Percentiles rank a stretch among this genome's conserved stretches.
These are phyloP conservation scores for Plantago major DNA, from an alignment of 257 asterid genomes.

Conservation along the genomic window DNA sequence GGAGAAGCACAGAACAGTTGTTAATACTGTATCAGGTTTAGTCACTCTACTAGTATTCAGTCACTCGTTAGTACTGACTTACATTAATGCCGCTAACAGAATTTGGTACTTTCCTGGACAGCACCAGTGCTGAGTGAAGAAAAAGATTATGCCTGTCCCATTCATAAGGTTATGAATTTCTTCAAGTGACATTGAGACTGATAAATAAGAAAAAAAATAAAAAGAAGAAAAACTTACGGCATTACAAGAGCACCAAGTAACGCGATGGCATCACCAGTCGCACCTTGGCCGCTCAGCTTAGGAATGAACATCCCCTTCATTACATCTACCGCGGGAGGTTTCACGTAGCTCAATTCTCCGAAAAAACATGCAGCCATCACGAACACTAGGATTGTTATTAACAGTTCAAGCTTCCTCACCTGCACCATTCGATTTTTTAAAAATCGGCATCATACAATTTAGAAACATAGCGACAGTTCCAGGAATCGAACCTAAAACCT, in stretches of 20 bases:
- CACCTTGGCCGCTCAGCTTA: constrained; percentile 64
- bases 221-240: constrained; percentile 51
- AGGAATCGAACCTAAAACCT: too few species aligned
- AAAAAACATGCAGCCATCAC: constrained; percentile 88
- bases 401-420: constrained; percentile 79
- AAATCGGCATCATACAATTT: background rate
- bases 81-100: constrained; percentile 80
- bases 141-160: constrained; percentile 70
- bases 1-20: background rate
- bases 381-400: constrained; percentile 70
- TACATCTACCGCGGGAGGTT: constrained; percentile 66
- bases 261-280: constrained; percentile 84
- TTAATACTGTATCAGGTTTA: too few species aligned
- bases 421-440: constrained; percentile 7
- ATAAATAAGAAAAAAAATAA: background rate
- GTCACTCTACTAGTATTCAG: too few species aligned
- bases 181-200: too few species aligned
- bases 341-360: constrained; percentile 73
- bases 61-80: constrained; percentile 17
- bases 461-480: too few species aligned
- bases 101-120: constrained; percentile 68
- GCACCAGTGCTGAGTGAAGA: constrained; percentile 92
- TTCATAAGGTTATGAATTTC: background rate
- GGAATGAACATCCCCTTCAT: constrained; percentile 81
- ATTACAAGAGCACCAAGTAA: constrained; percentile 86